Percentiles rank a stretch among this genome's conserved stretches.
These are phyloP conservation scores for Achlya hypogyna DNA, from an alignment of 352 stramenopile genomes.

Conservation along the genomic window DNA sequence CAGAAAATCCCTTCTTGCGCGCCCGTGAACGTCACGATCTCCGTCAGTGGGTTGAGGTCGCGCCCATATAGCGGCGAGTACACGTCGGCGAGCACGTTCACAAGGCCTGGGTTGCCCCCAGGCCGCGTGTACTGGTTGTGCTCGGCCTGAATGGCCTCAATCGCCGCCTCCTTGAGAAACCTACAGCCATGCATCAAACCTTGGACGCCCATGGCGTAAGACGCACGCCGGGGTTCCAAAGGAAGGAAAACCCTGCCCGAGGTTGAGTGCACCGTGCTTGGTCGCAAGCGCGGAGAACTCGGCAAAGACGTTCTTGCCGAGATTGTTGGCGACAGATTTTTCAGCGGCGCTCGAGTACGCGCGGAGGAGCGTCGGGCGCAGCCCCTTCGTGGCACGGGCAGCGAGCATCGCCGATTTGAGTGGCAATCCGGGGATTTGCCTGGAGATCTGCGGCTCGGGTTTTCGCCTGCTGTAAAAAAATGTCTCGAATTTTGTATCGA, in stretches of 20 bases:
- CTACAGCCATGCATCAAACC: constrained; percentile 18
- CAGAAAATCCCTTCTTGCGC: constrained; percentile 80
- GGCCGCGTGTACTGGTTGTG: constrained; percentile 88
- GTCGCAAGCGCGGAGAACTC: constrained; percentile 81
- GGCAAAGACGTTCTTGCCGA: constrained; percentile 77
- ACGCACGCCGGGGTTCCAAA: constrained; percentile 77
- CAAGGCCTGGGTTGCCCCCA: constrained; percentile 69
- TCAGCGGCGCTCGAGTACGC: constrained; percentile 4
- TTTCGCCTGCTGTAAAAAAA: not conserved
- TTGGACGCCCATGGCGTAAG: not conserved
- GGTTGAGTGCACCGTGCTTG: constrained; percentile 84
- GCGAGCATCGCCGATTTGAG: too few species aligned
- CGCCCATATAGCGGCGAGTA: constrained; percentile 64
- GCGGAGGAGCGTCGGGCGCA: not conserved
- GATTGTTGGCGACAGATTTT: not conserved
- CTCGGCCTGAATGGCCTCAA: constrained; percentile 65
- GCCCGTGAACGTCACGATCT: constrained; percentile 84
- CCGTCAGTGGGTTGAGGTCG: constrained; percentile 56
- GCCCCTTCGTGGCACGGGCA: not conserved
- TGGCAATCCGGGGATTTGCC: too few species aligned
- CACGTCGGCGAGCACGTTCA: constrained; percentile 66
- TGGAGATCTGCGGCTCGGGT: not conserved
- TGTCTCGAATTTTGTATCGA: not conserved
- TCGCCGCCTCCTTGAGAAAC: constrained; percentile 83
- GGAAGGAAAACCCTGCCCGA: constrained; percentile 95